Percentiles rank a stretch among this genome's conserved stretches.
phyloP scores from a whole-genome alignment of 2,329 filamentous ascomycete species.

The Fusarium falciforme region DNA sequence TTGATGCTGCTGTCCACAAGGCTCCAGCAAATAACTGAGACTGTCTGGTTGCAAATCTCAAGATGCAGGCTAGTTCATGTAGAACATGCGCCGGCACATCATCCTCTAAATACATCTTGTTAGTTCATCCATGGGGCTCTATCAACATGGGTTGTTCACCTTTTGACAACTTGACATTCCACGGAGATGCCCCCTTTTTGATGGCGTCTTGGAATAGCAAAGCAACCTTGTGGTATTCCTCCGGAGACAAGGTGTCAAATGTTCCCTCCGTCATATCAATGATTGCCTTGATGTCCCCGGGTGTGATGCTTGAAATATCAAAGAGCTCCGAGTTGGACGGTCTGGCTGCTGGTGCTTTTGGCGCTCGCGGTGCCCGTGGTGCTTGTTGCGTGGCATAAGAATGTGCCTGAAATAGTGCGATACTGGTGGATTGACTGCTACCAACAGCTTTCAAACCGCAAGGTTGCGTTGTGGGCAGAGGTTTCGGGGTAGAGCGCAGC shows the following conservation, averaged over 20 bases:
- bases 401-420: constrained; percentile 19
- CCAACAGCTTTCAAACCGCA: background rate
- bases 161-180: constrained; percentile 27
- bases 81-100: constrained; percentile 31
- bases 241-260: constrained; percentile 33
- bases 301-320: constrained; percentile 38
- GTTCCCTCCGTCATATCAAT: constrained; percentile 22
- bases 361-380: constrained; percentile 21
- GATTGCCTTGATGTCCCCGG: constrained; percentile 32
- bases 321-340: constrained; percentile 24
- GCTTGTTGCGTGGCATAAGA: constrained; percentile 32
- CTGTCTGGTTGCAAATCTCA: constrained; percentile 25
- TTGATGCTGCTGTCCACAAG: constrained; percentile 49
- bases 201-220: constrained; percentile 38
- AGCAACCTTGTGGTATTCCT: constrained; percentile 41
- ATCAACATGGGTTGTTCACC: constrained; percentile 35
- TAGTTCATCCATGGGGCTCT: background rate
- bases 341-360: constrained; percentile 15
- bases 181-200: constrained; percentile 34
- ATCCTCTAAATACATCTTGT: constrained; percentile 27
- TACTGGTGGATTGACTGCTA: background rate
- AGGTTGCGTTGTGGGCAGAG: background rate
- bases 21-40: constrained; percentile 31
- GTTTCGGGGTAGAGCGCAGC: constrained; percentile 6
- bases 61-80: constrained; percentile 46